phyloP scores from a whole-genome alignment of 192 early-diverging fungal species.

The Powellomyces hirtus region DNA sequence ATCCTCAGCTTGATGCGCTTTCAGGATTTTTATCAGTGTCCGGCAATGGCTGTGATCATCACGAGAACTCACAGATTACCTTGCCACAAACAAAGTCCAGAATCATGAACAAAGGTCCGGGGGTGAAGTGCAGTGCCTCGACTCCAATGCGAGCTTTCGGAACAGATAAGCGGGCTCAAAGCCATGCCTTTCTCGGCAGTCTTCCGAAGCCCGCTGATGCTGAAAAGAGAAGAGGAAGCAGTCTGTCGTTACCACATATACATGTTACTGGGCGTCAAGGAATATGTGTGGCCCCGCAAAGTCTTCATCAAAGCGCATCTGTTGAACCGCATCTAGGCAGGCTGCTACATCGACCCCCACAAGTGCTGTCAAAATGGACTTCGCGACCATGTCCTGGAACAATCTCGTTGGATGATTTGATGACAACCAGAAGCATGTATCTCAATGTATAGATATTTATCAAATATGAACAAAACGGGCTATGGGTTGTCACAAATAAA shows the following conservation, averaged over 20 bases:
- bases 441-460: not conserved
- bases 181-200: not conserved
- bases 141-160: no score
- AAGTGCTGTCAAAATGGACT: not conserved
- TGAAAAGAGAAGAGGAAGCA: not conserved
- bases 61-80: no score
- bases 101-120: no score
- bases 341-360: not conserved
- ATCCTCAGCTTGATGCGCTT: not conserved
- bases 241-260: not conserved
- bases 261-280: not conserved
- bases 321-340: not conserved
- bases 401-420: not conserved
- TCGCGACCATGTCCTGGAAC: not conserved
- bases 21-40: not conserved
- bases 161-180: no score
- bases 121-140: no score
- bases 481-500: no score
- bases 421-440: not conserved
- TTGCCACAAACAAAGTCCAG: no score
- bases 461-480: not conserved
- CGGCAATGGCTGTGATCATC: not conserved
- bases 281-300: not conserved
- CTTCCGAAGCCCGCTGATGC: not conserved
- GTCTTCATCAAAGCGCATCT: not conserved